Base-by-base conservation (phyloP, 2,329 filamentous ascomycete genomes). In the Blumeria hordei region DNA sequence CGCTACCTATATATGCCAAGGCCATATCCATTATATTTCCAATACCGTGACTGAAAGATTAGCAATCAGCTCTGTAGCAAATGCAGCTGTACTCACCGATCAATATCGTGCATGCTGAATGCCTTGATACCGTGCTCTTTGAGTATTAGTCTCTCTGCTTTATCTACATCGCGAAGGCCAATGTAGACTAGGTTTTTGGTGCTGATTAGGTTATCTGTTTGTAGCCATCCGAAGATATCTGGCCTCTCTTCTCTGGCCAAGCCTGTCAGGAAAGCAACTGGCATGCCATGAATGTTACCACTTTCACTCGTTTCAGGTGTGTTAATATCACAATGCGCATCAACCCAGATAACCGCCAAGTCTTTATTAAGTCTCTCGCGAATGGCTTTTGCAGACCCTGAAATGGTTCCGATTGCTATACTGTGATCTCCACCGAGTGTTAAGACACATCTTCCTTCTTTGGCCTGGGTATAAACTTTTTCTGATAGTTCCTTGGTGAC, bases 221-320 rank as follows among this genome's bases (percentile, higher is more conserved):
- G 70, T 60, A 98, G 68, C 92, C 92, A 98, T 56, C 88, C 88
- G 70, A 98, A 96, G 57, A 84, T 78, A 64, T 92, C 83, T 58
- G 82, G 76, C 55, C 77, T 73, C 51, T 85, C 77, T 63, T 88
- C 85, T 61, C 72, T 79, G 49, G 88, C 85, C 56, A 98, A 72
- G 0, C 92, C 87, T 0, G 88, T 88, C 61, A 94, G 69, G 69
- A 96, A 98, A 3, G 86, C 80, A 39, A 96, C 85, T 2, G 92
- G 92, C 92, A 98, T 98, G 62, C 92, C 92, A 70, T 98, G 92
- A 59, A 98, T 84, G 70, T 96, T 96, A 36, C 92, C 92, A 61
- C 84, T 92, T 44, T 76, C 84, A 60, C 83, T 90, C 51, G 79
- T 83, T 76, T 96, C 88, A 54, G 90, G 92, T 1, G 85, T 88